Evolutionary conservation across 176 grass and related monocot species (phyloP).

Genomic region (Cenchrus fungigraminus): DNA sequence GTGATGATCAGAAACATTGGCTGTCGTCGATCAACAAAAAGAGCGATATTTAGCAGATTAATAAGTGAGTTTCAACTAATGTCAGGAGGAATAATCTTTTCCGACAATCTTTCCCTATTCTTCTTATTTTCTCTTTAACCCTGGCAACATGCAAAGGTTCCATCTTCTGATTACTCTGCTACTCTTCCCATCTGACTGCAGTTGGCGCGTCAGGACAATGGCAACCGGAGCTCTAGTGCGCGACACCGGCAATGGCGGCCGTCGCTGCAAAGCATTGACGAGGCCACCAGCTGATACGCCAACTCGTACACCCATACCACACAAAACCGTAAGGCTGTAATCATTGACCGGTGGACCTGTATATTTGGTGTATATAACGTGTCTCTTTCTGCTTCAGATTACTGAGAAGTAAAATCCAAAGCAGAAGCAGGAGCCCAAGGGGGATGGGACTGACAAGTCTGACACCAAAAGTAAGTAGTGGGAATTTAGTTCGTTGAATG

Average conservation of each 20-base stretch:
- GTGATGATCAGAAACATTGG: too few species aligned
- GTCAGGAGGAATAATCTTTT: conserved; percentile 41
- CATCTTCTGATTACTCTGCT: conserved; percentile 38
- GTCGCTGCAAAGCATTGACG: not conserved
- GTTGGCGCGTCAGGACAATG: conserved; percentile 59
- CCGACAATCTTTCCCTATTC: not conserved
- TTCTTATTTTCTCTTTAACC: conserved; percentile 1
- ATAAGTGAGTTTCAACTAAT: conserved; percentile 34
- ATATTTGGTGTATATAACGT: not conserved
- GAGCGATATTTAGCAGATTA: not conserved
- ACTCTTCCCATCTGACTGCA: conserved; percentile 49
- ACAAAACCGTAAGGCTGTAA: not conserved
- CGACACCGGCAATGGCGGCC: conserved; percentile 63
- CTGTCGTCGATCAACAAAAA: too few species aligned
- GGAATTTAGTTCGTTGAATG: too few species aligned
- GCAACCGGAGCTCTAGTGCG: conserved; percentile 47
- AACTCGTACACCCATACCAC: not conserved
- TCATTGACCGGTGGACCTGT: conserved; percentile 41
- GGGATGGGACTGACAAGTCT: too few species aligned
- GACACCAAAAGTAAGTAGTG: too few species aligned
- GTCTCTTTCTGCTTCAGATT: too few species aligned
- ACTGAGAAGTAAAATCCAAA: too few species aligned
- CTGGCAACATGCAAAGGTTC: conserved; percentile 48
- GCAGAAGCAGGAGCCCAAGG: too few species aligned
- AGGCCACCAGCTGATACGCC: conserved; percentile 55